Evolutionary conservation across 306 rosid genomes (phyloP).

Genomic region (Sicyos baderoa): DNA sequence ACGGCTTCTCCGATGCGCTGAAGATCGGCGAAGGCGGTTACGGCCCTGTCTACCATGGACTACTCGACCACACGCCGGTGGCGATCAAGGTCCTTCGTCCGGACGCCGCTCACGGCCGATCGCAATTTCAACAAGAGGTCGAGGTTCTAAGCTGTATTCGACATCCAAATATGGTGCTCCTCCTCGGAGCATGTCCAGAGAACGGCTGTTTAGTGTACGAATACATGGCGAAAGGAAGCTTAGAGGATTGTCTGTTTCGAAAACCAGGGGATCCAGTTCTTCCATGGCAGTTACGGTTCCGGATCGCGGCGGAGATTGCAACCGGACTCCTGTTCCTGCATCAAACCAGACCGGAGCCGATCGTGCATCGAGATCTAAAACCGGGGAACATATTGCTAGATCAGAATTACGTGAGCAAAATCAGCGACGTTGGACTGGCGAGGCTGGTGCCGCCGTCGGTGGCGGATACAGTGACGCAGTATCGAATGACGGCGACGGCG

Average conservation of each 20-base stretch:
- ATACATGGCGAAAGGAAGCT: constrained; percentile 78
- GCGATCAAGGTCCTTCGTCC: constrained; percentile 70
- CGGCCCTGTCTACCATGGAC: constrained; percentile 64
- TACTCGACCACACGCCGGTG: constrained; percentile 69
- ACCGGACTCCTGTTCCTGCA: constrained; percentile 79
- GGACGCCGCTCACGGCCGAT: constrained; percentile 68
- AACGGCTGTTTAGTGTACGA: constrained; percentile 78
- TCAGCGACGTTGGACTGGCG: constrained; percentile 82
- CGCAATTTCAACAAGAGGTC: constrained; percentile 82
- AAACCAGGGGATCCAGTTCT: constrained; percentile 39
- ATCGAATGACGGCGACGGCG: constrained; percentile 74
- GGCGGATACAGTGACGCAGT: constrained; percentile 61
- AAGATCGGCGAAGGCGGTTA: constrained; percentile 90
- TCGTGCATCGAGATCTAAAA: constrained; percentile 91
- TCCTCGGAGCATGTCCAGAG: constrained; percentile 83
- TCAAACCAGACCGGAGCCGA: constrained; percentile 71
- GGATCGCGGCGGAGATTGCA: constrained; percentile 76
- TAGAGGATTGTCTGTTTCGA: constrained; percentile 70
- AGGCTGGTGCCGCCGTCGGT: constrained; percentile 83
- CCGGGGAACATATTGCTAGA: constrained; percentile 82
- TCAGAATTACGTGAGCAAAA: constrained; percentile 76
- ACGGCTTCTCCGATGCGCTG: constrained; percentile 28
- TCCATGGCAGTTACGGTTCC: constrained; percentile 72
- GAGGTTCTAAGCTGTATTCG: constrained; percentile 70
- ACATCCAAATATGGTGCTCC: constrained; percentile 95